Percentiles rank a stretch among this genome's conserved stretches.
Conservation (phyloP, 371 early-diverging fungal genomes). For the Parasitella parasitica region DNA sequence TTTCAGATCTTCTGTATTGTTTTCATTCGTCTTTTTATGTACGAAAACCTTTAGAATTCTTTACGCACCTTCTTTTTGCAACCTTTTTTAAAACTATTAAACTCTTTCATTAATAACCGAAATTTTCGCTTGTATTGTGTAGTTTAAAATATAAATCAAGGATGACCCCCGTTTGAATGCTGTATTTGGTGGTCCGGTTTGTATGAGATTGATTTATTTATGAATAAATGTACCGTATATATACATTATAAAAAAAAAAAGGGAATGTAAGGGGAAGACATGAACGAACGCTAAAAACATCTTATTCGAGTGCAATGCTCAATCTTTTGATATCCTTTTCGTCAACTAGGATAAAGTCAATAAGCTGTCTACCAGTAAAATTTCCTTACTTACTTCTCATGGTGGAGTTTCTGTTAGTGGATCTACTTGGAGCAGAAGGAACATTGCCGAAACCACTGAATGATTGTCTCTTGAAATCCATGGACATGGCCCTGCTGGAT, state of each 20-base stretch:
- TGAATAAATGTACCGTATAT: background rate
- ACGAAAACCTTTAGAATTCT: background rate
- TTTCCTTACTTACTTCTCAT: slow-evolving; percentile 14
- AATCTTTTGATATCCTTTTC: slow-evolving; percentile 6
- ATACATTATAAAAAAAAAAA: background rate
- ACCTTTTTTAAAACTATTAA: background rate
- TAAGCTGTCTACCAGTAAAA: too few relatives aligned
- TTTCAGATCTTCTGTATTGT: background rate
- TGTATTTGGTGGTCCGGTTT: background rate
- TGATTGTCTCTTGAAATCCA: slow-evolving; percentile 27
- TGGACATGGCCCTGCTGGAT: slow-evolving; percentile 19
- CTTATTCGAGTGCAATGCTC: slow-evolving; percentile 2
- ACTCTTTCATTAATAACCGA: background rate
- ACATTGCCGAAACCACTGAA: slow-evolving; percentile 7
- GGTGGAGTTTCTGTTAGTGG: slow-evolving; percentile 24
- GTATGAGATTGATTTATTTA: background rate
- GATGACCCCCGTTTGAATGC: background rate
- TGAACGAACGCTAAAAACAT: background rate
- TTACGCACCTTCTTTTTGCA: background rate
- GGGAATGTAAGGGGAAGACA: background rate
- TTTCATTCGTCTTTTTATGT: background rate
- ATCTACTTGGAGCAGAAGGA: background rate
- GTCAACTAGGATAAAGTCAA: background rate
- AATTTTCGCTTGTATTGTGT: background rate
- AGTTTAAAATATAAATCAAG: background rate